phyloP scores from a whole-genome alignment of 176 grass and related monocot genomes.

The Carex myosuroides region DNA sequence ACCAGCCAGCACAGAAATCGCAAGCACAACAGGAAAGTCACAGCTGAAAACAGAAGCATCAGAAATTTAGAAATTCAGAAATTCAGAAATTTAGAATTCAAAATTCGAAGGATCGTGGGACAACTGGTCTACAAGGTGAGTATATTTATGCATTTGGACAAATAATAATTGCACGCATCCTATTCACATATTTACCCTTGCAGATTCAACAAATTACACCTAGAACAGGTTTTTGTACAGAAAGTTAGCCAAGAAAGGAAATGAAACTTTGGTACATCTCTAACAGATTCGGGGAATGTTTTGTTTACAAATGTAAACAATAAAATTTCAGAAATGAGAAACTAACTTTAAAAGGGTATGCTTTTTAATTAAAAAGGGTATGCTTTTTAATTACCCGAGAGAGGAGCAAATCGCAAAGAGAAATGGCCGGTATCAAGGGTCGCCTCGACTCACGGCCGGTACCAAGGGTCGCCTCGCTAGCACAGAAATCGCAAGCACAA shows the following conservation, averaged over 20 bases:
- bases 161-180: not conserved
- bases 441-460: too few species aligned
- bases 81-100: too few species aligned
- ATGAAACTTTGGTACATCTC: not conserved
- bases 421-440: too few species aligned
- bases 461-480: too few species aligned
- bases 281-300: not conserved
- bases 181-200: not conserved
- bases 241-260: not conserved
- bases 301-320: not conserved
- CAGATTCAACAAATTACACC: not conserved
- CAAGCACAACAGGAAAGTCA: too few species aligned
- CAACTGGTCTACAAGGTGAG: conserved; percentile 77
- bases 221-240: not conserved
- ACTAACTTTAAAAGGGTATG: not conserved
- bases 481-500: too few species aligned
- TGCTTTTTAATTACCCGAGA: too few species aligned
- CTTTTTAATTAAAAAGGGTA: too few species aligned
- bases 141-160: not conserved
- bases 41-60: too few species aligned
- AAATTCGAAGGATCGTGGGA: conserved; percentile 99
- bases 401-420: too few species aligned
- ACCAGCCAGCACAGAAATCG: too few species aligned
- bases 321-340: not conserved
- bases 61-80: too few species aligned